Base-by-base conservation (phyloP, 768 basidiomycete species). In the Imleria badia region DNA sequence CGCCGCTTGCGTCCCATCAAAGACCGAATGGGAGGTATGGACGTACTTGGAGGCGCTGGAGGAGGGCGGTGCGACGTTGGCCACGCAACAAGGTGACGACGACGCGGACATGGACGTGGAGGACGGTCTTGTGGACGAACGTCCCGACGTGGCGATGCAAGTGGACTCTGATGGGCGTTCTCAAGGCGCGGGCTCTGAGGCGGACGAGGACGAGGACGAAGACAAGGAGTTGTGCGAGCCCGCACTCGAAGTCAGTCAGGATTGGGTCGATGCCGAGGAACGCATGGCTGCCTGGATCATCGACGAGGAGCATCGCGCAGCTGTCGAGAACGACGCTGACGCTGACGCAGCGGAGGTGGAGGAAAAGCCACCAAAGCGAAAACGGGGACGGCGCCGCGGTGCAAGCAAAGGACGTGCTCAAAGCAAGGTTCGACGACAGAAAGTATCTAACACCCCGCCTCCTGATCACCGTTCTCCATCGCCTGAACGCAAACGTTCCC, bases 1-100 rank as follows among this genome's bases (percentile, higher is more conserved):
- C 46, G 83, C 89, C 0, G 76, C 73, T 6, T 79, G 79, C 45
- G 73, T 93, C n/a, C 75, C 76, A 54, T 84, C 86, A 20, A 91
- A 87, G 72, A 81, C 76, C 14, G 75, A 80, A 10, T 70, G 80
- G 46, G 89, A 94, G 54, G 86, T 94, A 19, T 82, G 81, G 55
- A 69, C 78, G 26, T 93, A 91, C 63, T 69, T 94, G 56, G 76
- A 82, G 33, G 58, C 75, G 17, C 73, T 93, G 35, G 77, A 67
- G 26, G 56, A 61, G 17, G 63, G 68, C n/a, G 60, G 49, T 22
- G 47, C 41, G 17, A 22, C 14, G 41, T 26, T 67, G 52, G 61
- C 52, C 42, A 40, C 39, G 55, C 56, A 66, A 42, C 45, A 34
- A 51, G 52, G 13, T 38, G 60, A 50, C 30, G 57, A 54, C 35